Percentiles rank a stretch among this genome's conserved stretches.
Conservation (phyloP, 164 flowering plant genomes). For the Tinospora cordifolia region DNA sequence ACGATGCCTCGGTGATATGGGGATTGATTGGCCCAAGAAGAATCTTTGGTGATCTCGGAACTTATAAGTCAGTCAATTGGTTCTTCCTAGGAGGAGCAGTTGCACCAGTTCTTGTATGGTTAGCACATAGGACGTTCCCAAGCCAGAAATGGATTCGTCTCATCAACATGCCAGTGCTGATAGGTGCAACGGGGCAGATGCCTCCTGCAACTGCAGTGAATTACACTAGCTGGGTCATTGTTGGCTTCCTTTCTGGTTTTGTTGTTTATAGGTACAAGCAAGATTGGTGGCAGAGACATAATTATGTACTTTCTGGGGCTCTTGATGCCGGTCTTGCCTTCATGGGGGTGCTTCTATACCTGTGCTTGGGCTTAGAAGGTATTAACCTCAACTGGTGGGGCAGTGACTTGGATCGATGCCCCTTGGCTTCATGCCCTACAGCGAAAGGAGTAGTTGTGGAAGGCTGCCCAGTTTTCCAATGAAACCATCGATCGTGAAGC, state of each 20-base stretch:
- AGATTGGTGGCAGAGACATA: slow-evolving; percentile 64
- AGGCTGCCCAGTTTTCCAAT: slow-evolving; percentile 54
- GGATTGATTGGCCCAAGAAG: slow-evolving; percentile 71
- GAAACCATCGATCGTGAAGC: not conserved
- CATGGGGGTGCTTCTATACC: slow-evolving; percentile 63
- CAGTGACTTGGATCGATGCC: slow-evolving; percentile 59
- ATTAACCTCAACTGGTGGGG: slow-evolving; percentile 69
- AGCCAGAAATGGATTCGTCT: slow-evolving; percentile 63
- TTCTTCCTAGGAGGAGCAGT: slow-evolving; percentile 70
- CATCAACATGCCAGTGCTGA: slow-evolving; percentile 67
- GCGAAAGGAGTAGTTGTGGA: slow-evolving; percentile 50
- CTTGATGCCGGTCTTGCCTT: slow-evolving; percentile 84
- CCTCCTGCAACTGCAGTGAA: slow-evolving; percentile 81
- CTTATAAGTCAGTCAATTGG: slow-evolving; percentile 53
- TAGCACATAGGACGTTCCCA: slow-evolving; percentile 56
- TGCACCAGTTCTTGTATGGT: slow-evolving; percentile 64
- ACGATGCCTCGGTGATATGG: slow-evolving; percentile 85
- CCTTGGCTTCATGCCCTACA: slow-evolving; percentile 64
- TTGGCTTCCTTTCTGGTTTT: slow-evolving; percentile 61
- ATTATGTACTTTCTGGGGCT: slow-evolving; percentile 70
- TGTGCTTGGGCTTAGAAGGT: slow-evolving; percentile 45
- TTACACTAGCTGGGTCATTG: slow-evolving; percentile 55
- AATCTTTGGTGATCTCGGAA: slow-evolving; percentile 63
- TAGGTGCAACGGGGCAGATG: slow-evolving; percentile 55
- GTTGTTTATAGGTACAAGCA: slow-evolving; percentile 49